Evolutionary conservation across 257 asterid species (phyloP), one percentile per base, ranked within the genome.

Genomic region (Hygrophila difformis): DNA sequence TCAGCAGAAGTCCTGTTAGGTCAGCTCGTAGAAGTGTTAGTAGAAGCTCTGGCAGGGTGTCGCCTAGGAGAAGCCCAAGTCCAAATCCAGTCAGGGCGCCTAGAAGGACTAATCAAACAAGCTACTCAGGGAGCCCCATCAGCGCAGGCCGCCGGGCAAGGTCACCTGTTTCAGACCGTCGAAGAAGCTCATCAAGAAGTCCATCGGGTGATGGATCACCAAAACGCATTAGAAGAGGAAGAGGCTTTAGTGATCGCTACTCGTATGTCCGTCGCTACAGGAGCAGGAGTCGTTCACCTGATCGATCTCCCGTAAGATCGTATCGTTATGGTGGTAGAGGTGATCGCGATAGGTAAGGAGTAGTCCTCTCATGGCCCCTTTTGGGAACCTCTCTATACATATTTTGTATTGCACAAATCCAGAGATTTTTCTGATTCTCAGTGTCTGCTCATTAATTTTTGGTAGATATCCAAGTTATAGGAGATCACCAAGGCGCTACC

Each of bases 171-270:
- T 60, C 79, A 51, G 83, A 55, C 44, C 89, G 76, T 59, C 72
- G 79, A 35, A 74, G 88, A 63, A 87, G 95, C 67, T 79, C 82
- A 9, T 91, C 99, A 40, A 91, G 93, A 61, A 89, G 99, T 53
- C 83, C 78, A 60, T 80, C 94, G 0, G 77, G 28, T 12, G 95
- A 78, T 62, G 96, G 87, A 48, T 86, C 99, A 18, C 84, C 99
- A 38, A 80, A 76, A 71, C 92, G 94, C 60, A 68, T 87, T 38
- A 74, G 97, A 59, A 76, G 94, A 69, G 99, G 99, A 16, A 72
- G 99, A 68, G 99, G 99, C n/a, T 91, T 91, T 40, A 91, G 97
- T 60, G 99, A 91, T 38, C 77, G 86, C 8, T 91, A 60, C 68
- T 72, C 97, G 3, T 91, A 60, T 41, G 97, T 75, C 0, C 74